Conservation (phyloP, 805 yeast species). For the Saccharomycopsis lassenensis region DNA sequence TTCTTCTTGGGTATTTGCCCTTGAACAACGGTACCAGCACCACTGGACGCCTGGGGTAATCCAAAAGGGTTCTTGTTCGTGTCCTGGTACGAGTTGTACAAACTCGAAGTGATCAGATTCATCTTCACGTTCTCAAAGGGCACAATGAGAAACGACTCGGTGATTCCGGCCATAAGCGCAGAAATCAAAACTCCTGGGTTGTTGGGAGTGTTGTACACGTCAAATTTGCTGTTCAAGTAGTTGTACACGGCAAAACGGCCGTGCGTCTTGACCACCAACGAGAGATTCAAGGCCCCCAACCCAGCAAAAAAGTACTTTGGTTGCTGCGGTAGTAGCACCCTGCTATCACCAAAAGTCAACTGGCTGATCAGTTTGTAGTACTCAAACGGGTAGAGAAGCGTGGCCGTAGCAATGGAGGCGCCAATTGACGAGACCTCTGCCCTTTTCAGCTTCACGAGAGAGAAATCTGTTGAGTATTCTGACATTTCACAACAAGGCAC, state of each 20-base stretch:
- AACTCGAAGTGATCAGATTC: conserved; percentile 63
- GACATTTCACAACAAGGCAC: too few species aligned
- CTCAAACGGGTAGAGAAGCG: conserved; percentile 16
- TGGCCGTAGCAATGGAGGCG: conserved; percentile 13
- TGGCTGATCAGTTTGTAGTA: conserved; percentile 16
- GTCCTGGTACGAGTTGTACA: conserved; percentile 24
- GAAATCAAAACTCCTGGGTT: conserved; percentile 61
- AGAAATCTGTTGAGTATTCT: too few species aligned
- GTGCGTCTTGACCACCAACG: conserved; percentile 62
- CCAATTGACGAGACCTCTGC: conserved; percentile 16
- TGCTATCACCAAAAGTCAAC: conserved; percentile 9
- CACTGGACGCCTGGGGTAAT: conserved; percentile 12
- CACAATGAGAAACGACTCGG: conserved; percentile 73
- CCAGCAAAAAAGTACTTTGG: conserved; percentile 41
- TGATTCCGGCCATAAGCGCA: conserved; percentile 56
- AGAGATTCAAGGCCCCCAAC: conserved; percentile 63
- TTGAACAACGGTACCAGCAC: not conserved
- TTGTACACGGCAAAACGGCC: conserved; percentile 69
- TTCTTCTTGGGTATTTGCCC: not conserved
- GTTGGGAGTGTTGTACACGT: conserved; percentile 53
- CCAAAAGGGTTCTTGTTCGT: conserved; percentile 21
- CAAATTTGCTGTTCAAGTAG: conserved; percentile 52
- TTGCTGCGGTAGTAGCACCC: conserved; percentile 17
- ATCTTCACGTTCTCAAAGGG: conserved; percentile 87
- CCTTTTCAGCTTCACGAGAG: too few species aligned